Conservation (phyloP, 2,329 filamentous ascomycete genomes). For the Xylariaceae sp. region DNA sequence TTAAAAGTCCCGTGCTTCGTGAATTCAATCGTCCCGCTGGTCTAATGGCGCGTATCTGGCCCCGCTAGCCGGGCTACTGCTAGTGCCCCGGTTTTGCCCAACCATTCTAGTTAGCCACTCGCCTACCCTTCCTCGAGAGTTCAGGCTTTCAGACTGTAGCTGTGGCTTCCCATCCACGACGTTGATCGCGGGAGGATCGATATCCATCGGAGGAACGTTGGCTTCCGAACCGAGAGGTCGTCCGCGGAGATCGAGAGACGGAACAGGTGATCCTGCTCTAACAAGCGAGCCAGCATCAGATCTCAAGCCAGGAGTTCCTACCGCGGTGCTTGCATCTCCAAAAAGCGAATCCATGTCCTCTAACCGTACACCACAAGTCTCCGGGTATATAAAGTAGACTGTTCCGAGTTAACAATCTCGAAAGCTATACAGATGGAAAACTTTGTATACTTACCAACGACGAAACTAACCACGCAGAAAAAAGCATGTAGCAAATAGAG, state of each 20-base stretch:
- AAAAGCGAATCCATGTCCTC: constrained; percentile 97
- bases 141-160: constrained; percentile 37
- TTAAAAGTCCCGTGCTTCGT: constrained; percentile 22
- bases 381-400: constrained; percentile 98
- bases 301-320: constrained; percentile 74
- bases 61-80: constrained; percentile 38
- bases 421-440: neutral
- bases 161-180: constrained; percentile 50
- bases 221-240: constrained; percentile 58
- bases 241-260: constrained; percentile 72
- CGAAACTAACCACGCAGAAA: constrained; percentile 93
- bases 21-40: constrained; percentile 43
- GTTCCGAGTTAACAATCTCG: constrained; percentile 21
- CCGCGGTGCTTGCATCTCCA: constrained; percentile 84
- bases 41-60: constrained; percentile 45
- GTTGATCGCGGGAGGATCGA: constrained; percentile 73
- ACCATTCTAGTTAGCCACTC: constrained; percentile 53
- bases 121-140: constrained; percentile 44
- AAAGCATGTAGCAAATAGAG: constrained; percentile 95
- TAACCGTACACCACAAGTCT: constrained; percentile 91
- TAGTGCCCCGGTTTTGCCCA: constrained; percentile 40
- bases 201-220: constrained; percentile 78
- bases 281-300: constrained; percentile 81
- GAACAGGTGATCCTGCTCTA: constrained; percentile 75
- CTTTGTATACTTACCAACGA: constrained; percentile 73